Base-by-base conservation (phyloP, 2,329 filamentous ascomycete genomes). In the Fusarium oxysporum region DNA sequence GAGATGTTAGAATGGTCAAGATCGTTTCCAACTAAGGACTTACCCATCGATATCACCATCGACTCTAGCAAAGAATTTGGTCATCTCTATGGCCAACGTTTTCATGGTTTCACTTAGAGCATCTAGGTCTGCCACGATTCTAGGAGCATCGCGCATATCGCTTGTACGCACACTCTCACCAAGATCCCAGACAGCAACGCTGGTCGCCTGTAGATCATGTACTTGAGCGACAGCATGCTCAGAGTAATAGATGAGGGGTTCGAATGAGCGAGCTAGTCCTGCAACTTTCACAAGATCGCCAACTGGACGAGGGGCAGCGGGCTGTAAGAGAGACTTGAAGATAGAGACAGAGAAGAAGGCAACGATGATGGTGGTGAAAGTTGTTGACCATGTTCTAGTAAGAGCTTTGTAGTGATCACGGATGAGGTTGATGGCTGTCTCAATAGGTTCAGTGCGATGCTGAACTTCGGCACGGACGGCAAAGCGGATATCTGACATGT, bases 181-280 rank as follows among this genome's bases (percentile, higher is more conserved):
- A 10, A 98, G 87, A 80, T 98, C 96, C 93, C 95, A 97, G 32
- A 98, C 95, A 2, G 96, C 96, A 37, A 97, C 92, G 47, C 95
- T 94, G 0, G 95, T 97, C 61, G 96, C 94, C 81, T 97, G 95
- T 54, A 98, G 85, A 72, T 97, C 94, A 65, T 92, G 91, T 44
- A 97, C 94, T 79, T 97, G 95, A 41, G 91, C 89, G 47, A 95
- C 91, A 13, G 95, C 95, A 79, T 95, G 93, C 78, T 98, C 95
- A 0, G 95, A 97, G 80, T 97, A 97, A 84, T 96, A 96, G 70
- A 98, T 97, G 48, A 98, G 88, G 10, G 96, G 96, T 81, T 98
- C 96, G 78, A 98, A 97, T 14, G 94, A 94, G 77, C 94, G 94
- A 54, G 95, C 95, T 73, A 98, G 90, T 57, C 92, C 92, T 8